These are phyloP conservation scores for Lipomyces starkeyi DNA, from an alignment of 805 yeast species.

Conservation along the genomic window DNA sequence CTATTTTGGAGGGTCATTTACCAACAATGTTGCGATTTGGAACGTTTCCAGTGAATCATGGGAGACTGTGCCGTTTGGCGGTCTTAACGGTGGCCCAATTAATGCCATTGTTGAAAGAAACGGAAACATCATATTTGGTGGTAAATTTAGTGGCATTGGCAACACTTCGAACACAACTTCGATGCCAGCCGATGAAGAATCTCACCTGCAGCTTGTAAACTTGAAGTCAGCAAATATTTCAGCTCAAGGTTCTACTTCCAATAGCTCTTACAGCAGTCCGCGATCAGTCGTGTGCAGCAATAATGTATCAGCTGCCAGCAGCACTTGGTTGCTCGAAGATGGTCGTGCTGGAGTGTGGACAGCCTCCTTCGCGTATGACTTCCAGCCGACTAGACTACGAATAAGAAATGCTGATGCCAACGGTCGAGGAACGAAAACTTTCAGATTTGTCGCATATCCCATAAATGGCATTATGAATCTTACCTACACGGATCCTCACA, in stretches of 20 bases:
- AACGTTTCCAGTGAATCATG: constrained; percentile 54
- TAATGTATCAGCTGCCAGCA: constrained; percentile 22
- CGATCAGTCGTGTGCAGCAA: constrained; percentile 45
- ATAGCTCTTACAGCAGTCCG: constrained; percentile 48
- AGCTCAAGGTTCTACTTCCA: constrained; percentile 52
- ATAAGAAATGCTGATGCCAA: constrained; percentile 60
- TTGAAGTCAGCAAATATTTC: constrained; percentile 59
- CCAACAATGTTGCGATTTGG: constrained; percentile 70
- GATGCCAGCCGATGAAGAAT: not conserved
- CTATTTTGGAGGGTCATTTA: constrained; percentile 82
- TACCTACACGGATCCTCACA: constrained; percentile 76
- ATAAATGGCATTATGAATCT: constrained; percentile 90
- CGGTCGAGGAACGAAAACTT: constrained; percentile 58
- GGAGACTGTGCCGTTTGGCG: constrained; percentile 67
- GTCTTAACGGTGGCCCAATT: constrained; percentile 67
- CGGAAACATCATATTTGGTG: constrained; percentile 74
- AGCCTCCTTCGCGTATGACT: constrained; percentile 60
- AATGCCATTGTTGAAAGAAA: constrained; percentile 63
- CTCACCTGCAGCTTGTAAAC: constrained; percentile 57
- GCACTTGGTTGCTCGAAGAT: constrained; percentile 59
- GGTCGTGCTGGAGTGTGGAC: constrained; percentile 68
- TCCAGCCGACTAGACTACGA: constrained; percentile 73
- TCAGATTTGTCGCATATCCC: constrained; percentile 78
- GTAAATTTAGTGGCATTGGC: constrained; percentile 70
- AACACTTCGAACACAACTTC: constrained; percentile 42